Conservation (phyloP, 768 basidiomycete species). For the Galerina sulciceps region DNA sequence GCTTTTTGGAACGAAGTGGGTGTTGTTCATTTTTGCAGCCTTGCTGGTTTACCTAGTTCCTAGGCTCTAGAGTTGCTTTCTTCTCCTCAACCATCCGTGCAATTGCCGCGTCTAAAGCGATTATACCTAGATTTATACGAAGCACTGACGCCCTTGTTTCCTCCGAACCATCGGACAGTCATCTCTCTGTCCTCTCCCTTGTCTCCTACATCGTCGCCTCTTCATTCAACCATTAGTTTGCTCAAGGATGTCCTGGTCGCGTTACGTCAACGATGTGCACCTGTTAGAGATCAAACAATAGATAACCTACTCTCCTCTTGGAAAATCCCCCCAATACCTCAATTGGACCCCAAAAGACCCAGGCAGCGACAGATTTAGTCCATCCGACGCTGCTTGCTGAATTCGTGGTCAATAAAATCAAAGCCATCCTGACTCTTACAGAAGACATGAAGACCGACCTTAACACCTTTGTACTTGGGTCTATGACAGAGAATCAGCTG, state of each 20-base stretch:
- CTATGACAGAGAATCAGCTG: slow-evolving; percentile 69
- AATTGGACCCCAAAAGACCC: not conserved
- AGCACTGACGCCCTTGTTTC: slow-evolving; percentile 61
- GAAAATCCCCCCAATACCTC: slow-evolving; percentile 19
- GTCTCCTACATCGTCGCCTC: slow-evolving; percentile 70
- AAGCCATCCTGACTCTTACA: slow-evolving; percentile 51
- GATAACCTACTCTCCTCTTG: slow-evolving; percentile 46
- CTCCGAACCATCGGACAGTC: slow-evolving; percentile 53
- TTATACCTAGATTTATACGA: slow-evolving; percentile 59
- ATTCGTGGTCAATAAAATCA: slow-evolving; percentile 51
- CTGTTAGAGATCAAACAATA: slow-evolving; percentile 60
- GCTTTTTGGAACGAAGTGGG: slow-evolving; percentile 81
- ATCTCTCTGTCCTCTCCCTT: slow-evolving; percentile 58
- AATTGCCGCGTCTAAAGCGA: slow-evolving; percentile 60
- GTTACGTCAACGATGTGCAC: slow-evolving; percentile 68
- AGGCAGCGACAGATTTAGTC: not conserved
- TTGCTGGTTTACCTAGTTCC: not conserved
- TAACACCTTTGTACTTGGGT: slow-evolving; percentile 64
- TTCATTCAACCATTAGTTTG: slow-evolving; percentile 58
- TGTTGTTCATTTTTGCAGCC: slow-evolving; percentile 4
- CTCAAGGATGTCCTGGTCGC: slow-evolving; percentile 56
- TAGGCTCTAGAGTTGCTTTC: slow-evolving; percentile 64
- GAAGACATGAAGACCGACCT: slow-evolving; percentile 75
- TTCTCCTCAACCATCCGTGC: slow-evolving; percentile 58
- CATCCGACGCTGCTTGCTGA: slow-evolving; percentile 40